A percentile compares a stretch with the other conserved stretches of the same genome.
Evolutionary conservation across 257 asterid genomes (phyloP).

Genomic region (Gynochthodes officinalis): DNA sequence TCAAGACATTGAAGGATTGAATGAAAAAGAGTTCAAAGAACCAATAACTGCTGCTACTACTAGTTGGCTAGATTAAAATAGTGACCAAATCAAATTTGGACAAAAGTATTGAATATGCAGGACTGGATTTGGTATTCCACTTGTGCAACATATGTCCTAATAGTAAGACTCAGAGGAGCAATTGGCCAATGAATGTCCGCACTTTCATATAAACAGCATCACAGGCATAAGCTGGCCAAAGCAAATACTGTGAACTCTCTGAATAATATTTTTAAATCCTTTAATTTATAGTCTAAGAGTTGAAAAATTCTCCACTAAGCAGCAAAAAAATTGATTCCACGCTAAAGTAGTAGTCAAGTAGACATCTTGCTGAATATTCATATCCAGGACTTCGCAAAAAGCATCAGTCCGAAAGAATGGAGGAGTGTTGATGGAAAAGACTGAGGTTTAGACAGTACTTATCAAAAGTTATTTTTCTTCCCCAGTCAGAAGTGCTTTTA

Average conservation of each 20-base stretch:
- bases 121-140: too few species aligned
- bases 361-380: background rate
- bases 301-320: too few species aligned
- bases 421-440: background rate
- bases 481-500: constrained; percentile 36
- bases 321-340: too few species aligned
- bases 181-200: too few species aligned
- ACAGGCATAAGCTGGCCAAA: background rate
- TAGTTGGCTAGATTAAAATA: too few species aligned
- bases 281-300: background rate
- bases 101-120: too few species aligned
- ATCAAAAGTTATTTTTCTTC: constrained; percentile 17
- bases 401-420: background rate
- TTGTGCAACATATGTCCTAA: too few species aligned
- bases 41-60: too few species aligned
- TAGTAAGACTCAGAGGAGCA: too few species aligned
- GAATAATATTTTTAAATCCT: background rate
- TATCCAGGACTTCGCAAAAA: background rate
- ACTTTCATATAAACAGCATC: background rate
- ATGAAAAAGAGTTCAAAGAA: too few species aligned
- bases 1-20: too few species aligned
- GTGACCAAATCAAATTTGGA: too few species aligned
- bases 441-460: background rate
- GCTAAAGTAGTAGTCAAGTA: background rate
- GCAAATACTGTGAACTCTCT: background rate